These are phyloP conservation scores for Blastobotrys arbuscula DNA, from an alignment of 1,139 yeast species.

Conservation along the genomic window DNA sequence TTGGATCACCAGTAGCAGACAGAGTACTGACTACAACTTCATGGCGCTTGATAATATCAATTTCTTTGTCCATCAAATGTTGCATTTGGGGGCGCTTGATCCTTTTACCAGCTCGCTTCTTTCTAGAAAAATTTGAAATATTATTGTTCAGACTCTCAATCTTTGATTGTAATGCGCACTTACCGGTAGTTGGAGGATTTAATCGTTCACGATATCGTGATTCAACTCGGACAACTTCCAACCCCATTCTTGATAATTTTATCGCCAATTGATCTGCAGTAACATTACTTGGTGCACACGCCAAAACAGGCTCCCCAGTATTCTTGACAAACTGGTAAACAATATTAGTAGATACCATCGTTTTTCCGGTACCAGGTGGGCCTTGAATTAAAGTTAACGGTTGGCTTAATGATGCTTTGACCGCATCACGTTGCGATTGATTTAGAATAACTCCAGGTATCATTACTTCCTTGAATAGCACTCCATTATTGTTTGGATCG, in stretches of 20 bases:
- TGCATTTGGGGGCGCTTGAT: slow-evolving; percentile 32
- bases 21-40: slow-evolving; percentile 88
- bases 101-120: neutral
- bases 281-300: slow-evolving; percentile 93
- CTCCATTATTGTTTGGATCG: no score
- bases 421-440: slow-evolving; percentile 73
- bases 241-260: slow-evolving; percentile 58
- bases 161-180: neutral
- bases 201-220: slow-evolving; percentile 63
- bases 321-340: slow-evolving; percentile 65
- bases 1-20: slow-evolving; percentile 79
- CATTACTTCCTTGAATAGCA: neutral
- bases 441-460: slow-evolving; percentile 39
- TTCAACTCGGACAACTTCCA: slow-evolving; percentile 71
- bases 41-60: slow-evolving; percentile 45
- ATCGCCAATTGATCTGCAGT: slow-evolving; percentile 89
- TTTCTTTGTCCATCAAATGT: slow-evolving; percentile 41
- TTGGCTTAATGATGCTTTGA: slow-evolving; percentile 58
- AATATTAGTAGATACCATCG: slow-evolving; percentile 88
- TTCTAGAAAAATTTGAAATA: neutral
- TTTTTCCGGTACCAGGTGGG: slow-evolving; percentile 96
- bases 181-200: slow-evolving; percentile 24
- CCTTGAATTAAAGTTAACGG: slow-evolving; percentile 90
- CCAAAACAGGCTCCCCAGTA: slow-evolving; percentile 53
- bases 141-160: neutral